A percentile compares a stretch with the other conserved stretches of the same genome.
Evolutionary conservation across 768 basidiomycete species (phyloP).

Genomic region (Glaciozyma antarctica): DNA sequence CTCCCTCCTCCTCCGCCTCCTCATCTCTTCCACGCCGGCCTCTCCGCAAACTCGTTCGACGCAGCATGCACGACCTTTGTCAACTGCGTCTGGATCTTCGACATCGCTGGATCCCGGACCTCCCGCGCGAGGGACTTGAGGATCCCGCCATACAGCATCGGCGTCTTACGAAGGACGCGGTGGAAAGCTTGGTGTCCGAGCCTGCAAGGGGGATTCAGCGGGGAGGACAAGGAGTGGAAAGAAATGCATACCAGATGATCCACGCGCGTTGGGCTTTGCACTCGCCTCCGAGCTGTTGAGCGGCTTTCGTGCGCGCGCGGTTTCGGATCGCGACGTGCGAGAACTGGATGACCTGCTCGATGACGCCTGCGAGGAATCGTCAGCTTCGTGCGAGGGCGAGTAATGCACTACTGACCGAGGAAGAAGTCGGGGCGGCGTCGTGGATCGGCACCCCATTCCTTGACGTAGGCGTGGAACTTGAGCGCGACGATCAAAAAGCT

Average conservation of each 20-base stretch:
- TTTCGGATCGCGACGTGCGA: conserved; percentile 49
- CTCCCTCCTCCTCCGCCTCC: not conserved
- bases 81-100: not conserved
- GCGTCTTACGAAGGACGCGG: conserved; percentile 51
- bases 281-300: conserved; percentile 40
- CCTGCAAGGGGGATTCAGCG: conserved; percentile 44
- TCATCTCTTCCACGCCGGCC: not conserved
- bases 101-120: not conserved
- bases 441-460: conserved; percentile 35
- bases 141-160: conserved; percentile 37
- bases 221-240: not conserved
- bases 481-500: conserved; percentile 70
- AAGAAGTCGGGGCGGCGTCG: conserved; percentile 45
- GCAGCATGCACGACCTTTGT: not conserved
- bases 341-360: conserved; percentile 55
- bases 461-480: conserved; percentile 76
- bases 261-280: conserved; percentile 48
- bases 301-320: conserved; percentile 45
- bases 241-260: conserved; percentile 51
- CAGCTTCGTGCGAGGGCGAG: not conserved
- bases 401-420: conserved; percentile 45
- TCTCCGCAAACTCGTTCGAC: not conserved
- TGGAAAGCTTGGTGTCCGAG: conserved; percentile 72
- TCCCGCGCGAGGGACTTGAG: conserved; percentile 8
- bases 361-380: conserved; percentile 47